A percentile compares a stretch with the other conserved stretches of the same genome.
Evolutionary conservation across 2,329 filamentous ascomycete species (phyloP).

Genomic region (Paraphoma chrysanthemicola): DNA sequence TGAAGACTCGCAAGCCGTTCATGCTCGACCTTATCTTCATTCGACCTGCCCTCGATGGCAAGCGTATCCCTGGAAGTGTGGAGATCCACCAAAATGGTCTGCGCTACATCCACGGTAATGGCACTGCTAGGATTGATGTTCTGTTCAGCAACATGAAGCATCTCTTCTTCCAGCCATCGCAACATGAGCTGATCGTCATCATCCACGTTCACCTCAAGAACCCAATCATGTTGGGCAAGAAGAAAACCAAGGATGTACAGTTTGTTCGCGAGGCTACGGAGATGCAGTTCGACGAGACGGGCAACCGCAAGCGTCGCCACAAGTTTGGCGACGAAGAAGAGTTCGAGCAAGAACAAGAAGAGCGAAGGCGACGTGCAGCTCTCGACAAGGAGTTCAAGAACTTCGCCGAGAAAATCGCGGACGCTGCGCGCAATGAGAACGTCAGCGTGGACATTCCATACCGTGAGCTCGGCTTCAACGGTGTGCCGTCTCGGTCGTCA

Average conservation of each 20-base stretch:
- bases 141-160: constrained; percentile 99
- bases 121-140: constrained; percentile 83
- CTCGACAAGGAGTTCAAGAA: constrained; percentile 95
- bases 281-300: constrained; percentile 98
- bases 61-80: constrained; percentile 92
- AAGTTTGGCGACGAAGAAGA: constrained; percentile 98
- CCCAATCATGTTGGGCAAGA: constrained; percentile 97
- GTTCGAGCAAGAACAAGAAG: constrained; percentile 97
- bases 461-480: constrained; percentile 94
- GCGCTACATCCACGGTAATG: constrained; percentile 82
- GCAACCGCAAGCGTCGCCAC: constrained; percentile 96
- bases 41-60: constrained; percentile 92
- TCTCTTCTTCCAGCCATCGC: constrained; percentile 97
- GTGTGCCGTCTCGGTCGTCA: constrained; percentile 93
- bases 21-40: constrained; percentile 95
- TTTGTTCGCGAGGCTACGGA: constrained; percentile 98
- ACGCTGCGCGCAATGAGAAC: constrained; percentile 88
- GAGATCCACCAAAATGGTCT: constrained; percentile 99
- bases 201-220: constrained; percentile 98
- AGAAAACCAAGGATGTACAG: constrained; percentile 98
- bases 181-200: constrained; percentile 94
- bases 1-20: constrained; percentile 89
- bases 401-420: constrained; percentile 96
- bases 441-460: constrained; percentile 97
- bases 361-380: constrained; percentile 86